Conservation (phyloP, 129 eudicot genomes). For the Centrapalus pauciflorus region DNA sequence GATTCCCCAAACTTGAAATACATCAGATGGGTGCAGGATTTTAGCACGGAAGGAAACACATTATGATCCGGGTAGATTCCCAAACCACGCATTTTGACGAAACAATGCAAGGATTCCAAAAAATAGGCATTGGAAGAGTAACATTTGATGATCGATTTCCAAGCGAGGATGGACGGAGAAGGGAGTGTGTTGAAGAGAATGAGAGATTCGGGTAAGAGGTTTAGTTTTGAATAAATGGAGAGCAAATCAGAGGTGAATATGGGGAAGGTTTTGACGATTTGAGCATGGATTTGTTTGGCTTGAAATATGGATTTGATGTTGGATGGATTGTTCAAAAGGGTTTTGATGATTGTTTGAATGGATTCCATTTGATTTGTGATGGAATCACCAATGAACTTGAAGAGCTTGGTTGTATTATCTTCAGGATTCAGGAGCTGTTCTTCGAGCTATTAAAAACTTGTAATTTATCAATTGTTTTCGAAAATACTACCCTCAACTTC, state of each 20-base stretch:
- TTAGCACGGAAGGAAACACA: slow-evolving; percentile 72
- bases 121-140: slow-evolving; percentile 50
- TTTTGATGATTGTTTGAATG: slow-evolving; percentile 25
- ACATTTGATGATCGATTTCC: slow-evolving; percentile 61
- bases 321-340: slow-evolving; percentile 31
- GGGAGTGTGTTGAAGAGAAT: slow-evolving; percentile 40
- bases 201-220: slow-evolving; percentile 45
- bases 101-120: slow-evolving; percentile 38
- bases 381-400: background rate
- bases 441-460: no score
- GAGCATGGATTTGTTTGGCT: slow-evolving; percentile 73
- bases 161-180: slow-evolving; percentile 44
- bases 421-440: background rate
- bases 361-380: slow-evolving; percentile 20
- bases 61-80: slow-evolving; percentile 67
- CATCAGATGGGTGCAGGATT: slow-evolving; percentile 52
- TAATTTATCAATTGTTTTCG: no score
- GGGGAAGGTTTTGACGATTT: slow-evolving; percentile 38
- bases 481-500: no score
- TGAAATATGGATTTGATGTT: slow-evolving; percentile 48
- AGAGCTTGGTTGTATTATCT: background rate
- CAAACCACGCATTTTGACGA: slow-evolving; percentile 49
- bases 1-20: slow-evolving; percentile 60
- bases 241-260: slow-evolving; percentile 31
- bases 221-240: slow-evolving; percentile 55